These are phyloP conservation scores for Melampsora larici-populina DNA, from an alignment of 1,284 basidiomycete species.

Conservation along the genomic window DNA sequence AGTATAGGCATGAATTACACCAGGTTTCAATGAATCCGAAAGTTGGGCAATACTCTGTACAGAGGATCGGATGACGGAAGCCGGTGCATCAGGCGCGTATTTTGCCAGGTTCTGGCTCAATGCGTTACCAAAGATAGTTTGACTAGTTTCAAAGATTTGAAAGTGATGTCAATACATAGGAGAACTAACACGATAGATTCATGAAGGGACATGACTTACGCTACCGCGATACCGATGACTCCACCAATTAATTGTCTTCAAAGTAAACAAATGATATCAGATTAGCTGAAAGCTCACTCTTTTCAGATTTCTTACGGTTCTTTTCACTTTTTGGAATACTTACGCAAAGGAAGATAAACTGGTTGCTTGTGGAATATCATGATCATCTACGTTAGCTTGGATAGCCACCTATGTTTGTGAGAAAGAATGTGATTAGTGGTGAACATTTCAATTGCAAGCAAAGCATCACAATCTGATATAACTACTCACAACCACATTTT, in stretches of 20 bases:
- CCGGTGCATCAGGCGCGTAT: background rate
- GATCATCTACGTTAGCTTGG: background rate
- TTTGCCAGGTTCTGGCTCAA: background rate
- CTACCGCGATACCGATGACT: background rate
- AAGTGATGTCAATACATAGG: background rate
- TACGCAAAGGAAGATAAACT: background rate
- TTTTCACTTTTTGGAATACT: background rate
- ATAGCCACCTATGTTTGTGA: background rate
- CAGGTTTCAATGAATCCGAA: background rate
- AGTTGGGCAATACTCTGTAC: background rate
- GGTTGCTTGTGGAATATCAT: slow-evolving; percentile 1
- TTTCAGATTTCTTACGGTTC: too few species aligned
- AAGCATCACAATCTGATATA: too few species aligned
- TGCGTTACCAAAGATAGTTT: slow-evolving; percentile 9
- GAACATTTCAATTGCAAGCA: too few species aligned
- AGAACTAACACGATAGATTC: background rate
- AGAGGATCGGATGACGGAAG: background rate
- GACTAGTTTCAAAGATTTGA: background rate
- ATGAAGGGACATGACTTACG: background rate
- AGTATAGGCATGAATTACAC: background rate
- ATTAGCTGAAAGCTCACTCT: background rate
- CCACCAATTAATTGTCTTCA: too few species aligned
- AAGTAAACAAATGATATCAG: background rate
- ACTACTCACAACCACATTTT: too few species aligned
- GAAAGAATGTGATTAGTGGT: too few species aligned